Percentiles rank a stretch among this genome's conserved stretches.
These are phyloP conservation scores for Termitomyces sp. DNA, from an alignment of 1,284 basidiomycete species.

Conservation along the genomic window DNA sequence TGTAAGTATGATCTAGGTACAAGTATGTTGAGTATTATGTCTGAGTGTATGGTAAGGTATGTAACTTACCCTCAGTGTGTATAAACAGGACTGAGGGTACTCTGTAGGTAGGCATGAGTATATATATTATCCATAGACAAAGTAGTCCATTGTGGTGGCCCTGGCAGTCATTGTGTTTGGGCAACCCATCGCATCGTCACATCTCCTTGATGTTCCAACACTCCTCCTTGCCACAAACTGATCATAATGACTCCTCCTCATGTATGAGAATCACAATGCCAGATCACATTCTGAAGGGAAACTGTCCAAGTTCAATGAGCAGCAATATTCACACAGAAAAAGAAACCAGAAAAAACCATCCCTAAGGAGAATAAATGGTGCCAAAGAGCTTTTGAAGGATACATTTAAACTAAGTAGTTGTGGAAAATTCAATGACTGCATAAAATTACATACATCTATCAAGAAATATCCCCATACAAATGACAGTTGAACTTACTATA, in stretches of 20 bases:
- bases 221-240: no score
- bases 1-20: no score
- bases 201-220: no score
- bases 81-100: no score
- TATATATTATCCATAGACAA: no score
- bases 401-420: conserved; percentile 2
- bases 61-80: no score
- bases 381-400: conserved; percentile 3
- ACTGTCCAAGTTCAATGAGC: neutral
- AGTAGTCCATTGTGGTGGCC: no score
- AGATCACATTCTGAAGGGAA: conserved; percentile 9
- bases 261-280: neutral
- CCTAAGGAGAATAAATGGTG: conserved; percentile 8
- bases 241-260: neutral
- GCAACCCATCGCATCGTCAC: no score
- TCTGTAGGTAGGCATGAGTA: no score
- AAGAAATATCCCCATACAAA: neutral
- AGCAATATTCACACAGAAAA: neutral
- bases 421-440: conserved; percentile 3
- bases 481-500: conserved; percentile 1
- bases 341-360: neutral
- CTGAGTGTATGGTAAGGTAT: no score
- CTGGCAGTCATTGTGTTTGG: no score
- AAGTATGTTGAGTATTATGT: no score
- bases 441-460: neutral